Percentiles rank a stretch among this genome's conserved stretches.
phyloP scores from a whole-genome alignment of 208 protist genomes.

The Trypanosoma scelopori region DNA sequence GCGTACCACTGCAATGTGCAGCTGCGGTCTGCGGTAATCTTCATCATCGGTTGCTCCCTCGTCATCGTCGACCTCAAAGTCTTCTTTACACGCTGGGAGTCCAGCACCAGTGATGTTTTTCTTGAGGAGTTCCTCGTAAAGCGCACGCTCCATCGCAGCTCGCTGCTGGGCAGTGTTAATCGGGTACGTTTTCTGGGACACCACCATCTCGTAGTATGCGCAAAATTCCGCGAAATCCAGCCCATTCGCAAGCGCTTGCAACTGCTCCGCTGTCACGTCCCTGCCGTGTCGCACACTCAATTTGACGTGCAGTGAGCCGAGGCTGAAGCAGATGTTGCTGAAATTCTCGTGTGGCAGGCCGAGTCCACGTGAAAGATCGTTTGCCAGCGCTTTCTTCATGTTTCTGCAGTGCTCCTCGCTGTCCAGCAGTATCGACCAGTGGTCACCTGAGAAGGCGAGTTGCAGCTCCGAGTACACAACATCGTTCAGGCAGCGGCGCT shows the following conservation, averaged over 20 bases:
- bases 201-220: conserved; percentile 70
- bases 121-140: conserved; percentile 7
- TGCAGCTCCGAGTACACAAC: conserved; percentile 61
- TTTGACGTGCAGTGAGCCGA: conserved; percentile 29
- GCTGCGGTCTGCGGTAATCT: conserved; percentile 53
- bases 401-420: conserved; percentile 40
- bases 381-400: conserved; percentile 43
- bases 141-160: conserved; percentile 16
- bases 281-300: conserved; percentile 74
- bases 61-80: conserved; percentile 60
- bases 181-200: conserved; percentile 51
- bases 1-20: conserved; percentile 49
- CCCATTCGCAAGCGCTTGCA: conserved; percentile 67
- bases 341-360: conserved; percentile 46
- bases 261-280: conserved; percentile 50
- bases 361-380: conserved; percentile 46
- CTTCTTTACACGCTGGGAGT: conserved; percentile 38
- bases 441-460: conserved; percentile 58
- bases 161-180: conserved; percentile 68
- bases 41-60: conserved; percentile 46
- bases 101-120: conserved; percentile 63
- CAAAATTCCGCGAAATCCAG: conserved; percentile 48
- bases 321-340: conserved; percentile 21
- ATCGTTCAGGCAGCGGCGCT: conserved; percentile 34
- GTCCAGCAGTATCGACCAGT: conserved; percentile 49